Base-by-base conservation (phyloP, 2,329 filamentous ascomycete genomes). In the Cercospora canescens region DNA sequence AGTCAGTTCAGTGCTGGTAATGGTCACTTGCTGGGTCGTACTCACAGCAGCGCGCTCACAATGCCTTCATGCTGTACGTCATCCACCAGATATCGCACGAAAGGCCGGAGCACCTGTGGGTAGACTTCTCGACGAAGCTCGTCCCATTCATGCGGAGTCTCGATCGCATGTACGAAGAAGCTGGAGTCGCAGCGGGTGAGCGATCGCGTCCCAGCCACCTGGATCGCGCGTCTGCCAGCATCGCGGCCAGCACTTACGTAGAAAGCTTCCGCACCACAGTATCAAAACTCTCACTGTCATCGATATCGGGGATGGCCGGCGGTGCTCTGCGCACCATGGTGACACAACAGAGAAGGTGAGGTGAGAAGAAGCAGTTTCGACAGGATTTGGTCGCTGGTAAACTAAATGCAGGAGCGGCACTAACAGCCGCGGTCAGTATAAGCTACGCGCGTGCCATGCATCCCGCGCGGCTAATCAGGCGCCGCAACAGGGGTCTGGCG, bases 11-110 rank as follows among this genome's bases (percentile, higher is more conserved):
- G 66, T 39, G 24, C 1, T 14, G 16, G 6, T 30, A 9, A 3
- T 28, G 57, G 16, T 26, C 2, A 30, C 5, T 12, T n/a, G 14
- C 7, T 14, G 37, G 52, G 16, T 12, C 26, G n/a, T 24, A 30
- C 64, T 63, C 81, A 92, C 89, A 94, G 80, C 34, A 94, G 80
- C 58, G 91, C 90, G 73, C 90, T 91, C 52, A 93, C 88, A 62
- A 92, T 86, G 66, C 86, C 87, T 5, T 86, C 88, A 75, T 93
- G 91, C 64, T 87, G 87, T 72, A 89, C 89, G 21, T 84, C 84
- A 24, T 83, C 76, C 61, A 84, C 84, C 32, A 94, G 82, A 75
- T 92, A 86, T 45, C 87, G 84, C 56, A 91, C 88, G 62, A 94
- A 80, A 81, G 86, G 73, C 86, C 82, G 71, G 81, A 87, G 68